phyloP scores from a whole-genome alignment of 768 basidiomycete species.

The Kondoa subrosea region DNA sequence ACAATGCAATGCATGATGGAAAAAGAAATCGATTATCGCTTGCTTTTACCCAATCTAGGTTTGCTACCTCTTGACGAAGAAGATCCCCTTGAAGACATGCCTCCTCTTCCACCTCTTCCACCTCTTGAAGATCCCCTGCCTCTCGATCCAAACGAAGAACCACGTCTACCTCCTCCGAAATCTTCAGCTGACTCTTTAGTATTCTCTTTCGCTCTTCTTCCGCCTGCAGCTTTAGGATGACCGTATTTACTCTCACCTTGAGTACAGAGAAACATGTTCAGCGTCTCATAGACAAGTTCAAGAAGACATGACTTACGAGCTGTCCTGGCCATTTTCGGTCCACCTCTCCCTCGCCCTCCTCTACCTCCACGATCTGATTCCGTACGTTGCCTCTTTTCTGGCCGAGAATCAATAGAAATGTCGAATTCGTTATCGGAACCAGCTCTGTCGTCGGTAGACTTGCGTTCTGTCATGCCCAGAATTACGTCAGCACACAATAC shows the following conservation, averaged over 20 bases:
- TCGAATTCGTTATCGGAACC: constrained; percentile 62
- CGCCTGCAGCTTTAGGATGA: constrained; percentile 42
- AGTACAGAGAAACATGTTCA: too few species aligned
- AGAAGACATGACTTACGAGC: too few species aligned
- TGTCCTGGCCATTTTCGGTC: constrained; percentile 32
- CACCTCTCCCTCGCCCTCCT: constrained; percentile 39
- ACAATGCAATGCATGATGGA: not conserved
- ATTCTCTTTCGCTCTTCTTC: constrained; percentile 67
- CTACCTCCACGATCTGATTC: constrained; percentile 25
- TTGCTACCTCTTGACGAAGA: constrained; percentile 7
- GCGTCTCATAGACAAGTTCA: too few species aligned
- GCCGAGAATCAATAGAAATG: constrained; percentile 69
- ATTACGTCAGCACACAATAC: constrained; percentile 9
- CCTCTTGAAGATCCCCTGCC: constrained; percentile 32
- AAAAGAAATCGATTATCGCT: constrained; percentile 7
- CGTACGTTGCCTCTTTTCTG: constrained; percentile 39
- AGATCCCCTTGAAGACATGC: constrained; percentile 12
- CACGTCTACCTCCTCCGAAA: constrained; percentile 47
- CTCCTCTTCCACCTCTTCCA: constrained; percentile 29
- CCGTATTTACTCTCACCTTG: constrained; percentile 69
- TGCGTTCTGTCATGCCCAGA: constrained; percentile 46
- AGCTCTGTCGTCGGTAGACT: constrained; percentile 51
- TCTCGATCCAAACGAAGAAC: constrained; percentile 26
- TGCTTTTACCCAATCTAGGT: constrained; percentile 25
- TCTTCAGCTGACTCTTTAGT: constrained; percentile 39